Percentiles rank a stretch among this genome's conserved stretches.
phyloP scores from a whole-genome alignment of 805 yeast species.

The Candida michaelii region DNA sequence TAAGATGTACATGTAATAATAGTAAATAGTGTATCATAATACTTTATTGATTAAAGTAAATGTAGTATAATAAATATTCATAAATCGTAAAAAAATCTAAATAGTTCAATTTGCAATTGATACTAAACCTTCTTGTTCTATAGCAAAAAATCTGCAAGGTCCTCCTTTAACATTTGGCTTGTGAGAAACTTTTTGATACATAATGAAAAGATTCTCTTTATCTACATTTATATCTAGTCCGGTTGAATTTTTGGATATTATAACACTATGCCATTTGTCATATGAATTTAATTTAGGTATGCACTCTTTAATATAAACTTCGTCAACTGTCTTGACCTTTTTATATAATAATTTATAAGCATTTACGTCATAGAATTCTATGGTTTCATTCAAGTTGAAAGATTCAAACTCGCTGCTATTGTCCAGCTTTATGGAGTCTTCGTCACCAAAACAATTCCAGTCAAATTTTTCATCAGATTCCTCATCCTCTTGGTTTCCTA shows the following conservation, averaged over 20 bases:
- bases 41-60: conserved; percentile 8
- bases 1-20: background rate
- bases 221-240: conserved; percentile 6
- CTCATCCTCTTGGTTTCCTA: background rate
- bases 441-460: background rate
- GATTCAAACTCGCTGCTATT: background rate
- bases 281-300: conserved; percentile 37
- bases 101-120: conserved; percentile 10
- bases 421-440: background rate
- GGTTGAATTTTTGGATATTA: conserved; percentile 15
- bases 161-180: conserved; percentile 7
- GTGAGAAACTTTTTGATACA: conserved; percentile 8
- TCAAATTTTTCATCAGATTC: background rate
- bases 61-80: conserved; percentile 4
- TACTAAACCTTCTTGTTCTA: conserved; percentile 31
- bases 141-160: conserved; percentile 24
- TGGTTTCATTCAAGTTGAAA: background rate
- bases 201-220: conserved; percentile 16
- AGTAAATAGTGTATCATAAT: conserved; percentile 4
- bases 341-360: background rate
- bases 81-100: background rate
- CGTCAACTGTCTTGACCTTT: conserved; percentile 19
- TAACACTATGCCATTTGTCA: conserved; percentile 34
- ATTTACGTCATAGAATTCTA: background rate
- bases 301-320: conserved; percentile 38